phyloP scores from a whole-genome alignment of 495 filamentous ascomycete genomes.

The Diplogelasinospora grovesii region DNA sequence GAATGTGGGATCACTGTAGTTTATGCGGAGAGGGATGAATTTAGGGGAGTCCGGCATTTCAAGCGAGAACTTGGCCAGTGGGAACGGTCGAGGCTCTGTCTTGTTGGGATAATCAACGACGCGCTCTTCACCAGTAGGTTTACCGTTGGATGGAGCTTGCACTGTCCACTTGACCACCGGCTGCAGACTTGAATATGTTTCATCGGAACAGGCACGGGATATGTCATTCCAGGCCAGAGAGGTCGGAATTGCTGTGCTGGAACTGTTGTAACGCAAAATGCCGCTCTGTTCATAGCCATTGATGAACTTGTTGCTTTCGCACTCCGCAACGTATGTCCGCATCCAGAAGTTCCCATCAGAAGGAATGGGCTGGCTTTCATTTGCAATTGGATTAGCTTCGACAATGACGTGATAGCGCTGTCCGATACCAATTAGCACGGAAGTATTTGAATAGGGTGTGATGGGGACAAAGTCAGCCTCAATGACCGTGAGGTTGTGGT shows the following conservation, averaged over 20 bases:
- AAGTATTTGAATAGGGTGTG: constrained; percentile 31
- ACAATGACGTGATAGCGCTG: constrained; percentile 65
- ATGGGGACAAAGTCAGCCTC: constrained; percentile 43
- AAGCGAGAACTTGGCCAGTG: too few relatives aligned
- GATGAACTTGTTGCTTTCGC: constrained; percentile 27
- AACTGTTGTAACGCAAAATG: constrained; percentile 23
- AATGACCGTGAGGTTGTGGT: constrained; percentile 42
- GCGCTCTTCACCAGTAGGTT: constrained; percentile 4
- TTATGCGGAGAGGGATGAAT: constrained; percentile 9
- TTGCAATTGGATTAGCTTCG: constrained; percentile 43
- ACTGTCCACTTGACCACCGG: constrained; percentile 19
- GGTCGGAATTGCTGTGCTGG: constrained; percentile 19
- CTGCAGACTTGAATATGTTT: constrained; percentile 13
- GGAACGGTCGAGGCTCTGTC: background rate
- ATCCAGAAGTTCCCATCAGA: constrained; percentile 5
- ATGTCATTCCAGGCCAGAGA: constrained; percentile 14
- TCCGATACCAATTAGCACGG: constrained; percentile 50
- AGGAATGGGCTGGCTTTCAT: constrained; percentile 51
- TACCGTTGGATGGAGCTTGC: constrained; percentile 10
- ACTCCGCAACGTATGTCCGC: constrained; percentile 26
- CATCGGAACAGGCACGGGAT: constrained; percentile 9
- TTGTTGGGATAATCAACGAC: background rate
- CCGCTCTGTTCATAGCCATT: constrained; percentile 31
- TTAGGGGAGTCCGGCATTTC: background rate
- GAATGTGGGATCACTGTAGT: constrained; percentile 12